Conservation (phyloP, 352 stramenopile genomes). For the Hyaloperonospora brassicae region DNA sequence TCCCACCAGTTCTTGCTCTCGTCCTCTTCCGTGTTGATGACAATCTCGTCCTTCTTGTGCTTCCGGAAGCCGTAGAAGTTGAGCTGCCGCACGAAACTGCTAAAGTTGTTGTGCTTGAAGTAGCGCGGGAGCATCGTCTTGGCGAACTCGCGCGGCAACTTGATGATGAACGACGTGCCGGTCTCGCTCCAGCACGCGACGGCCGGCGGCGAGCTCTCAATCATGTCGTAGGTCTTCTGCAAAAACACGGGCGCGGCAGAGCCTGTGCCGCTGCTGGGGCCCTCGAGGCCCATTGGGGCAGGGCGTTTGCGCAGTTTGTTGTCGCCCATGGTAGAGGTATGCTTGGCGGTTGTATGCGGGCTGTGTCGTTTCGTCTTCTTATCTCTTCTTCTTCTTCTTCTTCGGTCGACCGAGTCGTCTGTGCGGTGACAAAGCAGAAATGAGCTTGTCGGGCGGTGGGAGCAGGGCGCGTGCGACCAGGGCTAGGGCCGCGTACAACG, state of each 20-base stretch:
- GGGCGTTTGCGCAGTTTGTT: conserved; percentile 31
- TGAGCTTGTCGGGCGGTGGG: conserved; percentile 13
- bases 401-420: background rate
- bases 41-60: conserved; percentile 87
- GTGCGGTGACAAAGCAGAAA: conserved; percentile 22
- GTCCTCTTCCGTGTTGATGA: conserved; percentile 64
- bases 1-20: conserved; percentile 87
- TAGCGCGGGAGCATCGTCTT: conserved; percentile 87
- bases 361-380: background rate
- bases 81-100: conserved; percentile 88
- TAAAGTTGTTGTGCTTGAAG: conserved; percentile 95
- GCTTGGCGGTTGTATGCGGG: conserved; percentile 14
- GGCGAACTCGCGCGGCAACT: conserved; percentile 87
- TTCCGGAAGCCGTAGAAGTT: conserved; percentile 94
- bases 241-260: conserved; percentile 73
- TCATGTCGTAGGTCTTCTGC: conserved; percentile 92
- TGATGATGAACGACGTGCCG: conserved; percentile 87
- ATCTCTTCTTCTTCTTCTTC: conserved; percentile 24
- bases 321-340: conserved; percentile 20
- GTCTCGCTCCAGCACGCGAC: conserved; percentile 77
- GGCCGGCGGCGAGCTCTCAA: conserved; percentile 72
- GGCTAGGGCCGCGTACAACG: conserved; percentile 17
- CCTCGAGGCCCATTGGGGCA: conserved; percentile 6
- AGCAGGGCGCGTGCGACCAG: conserved; percentile 4
- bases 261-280: background rate